These are phyloP conservation scores for Spencermartinsiella ligniputridi DNA, from an alignment of 1,139 yeast species.

Conservation along the genomic window DNA sequence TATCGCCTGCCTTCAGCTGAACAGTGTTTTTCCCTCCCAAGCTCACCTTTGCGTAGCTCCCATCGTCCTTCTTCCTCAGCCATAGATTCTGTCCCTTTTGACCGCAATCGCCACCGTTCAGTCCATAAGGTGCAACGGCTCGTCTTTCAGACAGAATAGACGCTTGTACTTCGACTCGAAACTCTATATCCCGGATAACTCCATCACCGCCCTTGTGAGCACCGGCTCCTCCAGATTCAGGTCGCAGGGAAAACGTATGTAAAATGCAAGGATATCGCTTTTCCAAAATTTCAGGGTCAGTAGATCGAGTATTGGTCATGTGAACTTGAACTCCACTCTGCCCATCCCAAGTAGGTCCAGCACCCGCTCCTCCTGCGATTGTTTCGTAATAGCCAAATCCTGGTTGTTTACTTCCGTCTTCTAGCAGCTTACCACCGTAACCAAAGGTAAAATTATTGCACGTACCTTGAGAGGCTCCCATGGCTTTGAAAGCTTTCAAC, in stretches of 20 bases:
- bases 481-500: conserved; percentile 68
- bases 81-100: conserved; percentile 56
- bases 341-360: conserved; percentile 61
- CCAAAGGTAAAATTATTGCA: conserved; percentile 74
- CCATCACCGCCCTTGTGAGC: conserved; percentile 57
- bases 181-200: conserved; percentile 57
- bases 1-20: conserved; percentile 48
- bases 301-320: conserved; percentile 68
- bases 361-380: conserved; percentile 70
- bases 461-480: conserved; percentile 76
- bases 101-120: conserved; percentile 58
- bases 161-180: conserved; percentile 49
- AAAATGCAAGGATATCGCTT: conserved; percentile 62
- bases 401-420: conserved; percentile 28
- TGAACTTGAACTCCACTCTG: conserved; percentile 63
- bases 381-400: conserved; percentile 74
- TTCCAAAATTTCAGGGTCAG: conserved; percentile 65
- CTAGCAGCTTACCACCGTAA: conserved; percentile 35
- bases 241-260: conserved; percentile 49
- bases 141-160: conserved; percentile 62
- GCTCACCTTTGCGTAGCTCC: conserved; percentile 33
- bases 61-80: conserved; percentile 33
- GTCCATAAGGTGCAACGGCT: conserved; percentile 55
- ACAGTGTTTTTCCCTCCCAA: conserved; percentile 59
- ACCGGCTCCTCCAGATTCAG: conserved; percentile 57